Conservation (phyloP, 805 yeast species). For the Isabelozyma pseudorhagii region DNA sequence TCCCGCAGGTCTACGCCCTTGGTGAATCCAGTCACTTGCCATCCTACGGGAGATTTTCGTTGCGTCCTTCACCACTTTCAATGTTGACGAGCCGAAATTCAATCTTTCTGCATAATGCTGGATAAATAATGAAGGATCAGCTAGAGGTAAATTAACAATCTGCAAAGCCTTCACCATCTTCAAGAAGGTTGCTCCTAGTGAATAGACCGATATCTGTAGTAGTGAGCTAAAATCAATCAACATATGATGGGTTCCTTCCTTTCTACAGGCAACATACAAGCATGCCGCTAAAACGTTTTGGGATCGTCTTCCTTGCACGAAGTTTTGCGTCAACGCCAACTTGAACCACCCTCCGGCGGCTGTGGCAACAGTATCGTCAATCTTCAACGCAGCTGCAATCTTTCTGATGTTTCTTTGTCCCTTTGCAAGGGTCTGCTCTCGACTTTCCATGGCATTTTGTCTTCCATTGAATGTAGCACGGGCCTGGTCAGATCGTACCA, state of each 20-base stretch:
- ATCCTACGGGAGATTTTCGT: conserved; percentile 81
- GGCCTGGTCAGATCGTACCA: conserved; percentile 82
- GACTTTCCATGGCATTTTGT: conserved; percentile 73
- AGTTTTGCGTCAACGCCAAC: conserved; percentile 79
- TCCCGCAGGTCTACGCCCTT: conserved; percentile 98
- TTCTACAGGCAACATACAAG: conserved; percentile 90
- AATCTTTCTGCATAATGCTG: conserved; percentile 90
- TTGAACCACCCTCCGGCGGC: conserved; percentile 89
- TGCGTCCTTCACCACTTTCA: conserved; percentile 84
- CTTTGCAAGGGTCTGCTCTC: conserved; percentile 85
- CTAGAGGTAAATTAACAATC: conserved; percentile 74
- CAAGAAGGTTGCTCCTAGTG: conserved; percentile 93
- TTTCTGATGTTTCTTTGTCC: conserved; percentile 77
- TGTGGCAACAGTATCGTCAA: conserved; percentile 82
- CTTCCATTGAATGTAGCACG: conserved; percentile 62
- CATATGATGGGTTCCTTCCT: conserved; percentile 90
- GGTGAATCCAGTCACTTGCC: conserved; percentile 94
- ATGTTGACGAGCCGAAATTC: conserved; percentile 70
- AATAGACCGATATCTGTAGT: conserved; percentile 85
- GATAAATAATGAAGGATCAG: conserved; percentile 91
- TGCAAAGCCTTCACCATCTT: conserved; percentile 86
- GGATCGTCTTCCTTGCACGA: conserved; percentile 95
- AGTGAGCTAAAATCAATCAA: conserved; percentile 90
- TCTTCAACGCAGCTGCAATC: conserved; percentile 72
- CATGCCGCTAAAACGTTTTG: conserved; percentile 96